phyloP scores from a whole-genome alignment of 257 asterid species.

The Solanum sparsipilum region DNA sequence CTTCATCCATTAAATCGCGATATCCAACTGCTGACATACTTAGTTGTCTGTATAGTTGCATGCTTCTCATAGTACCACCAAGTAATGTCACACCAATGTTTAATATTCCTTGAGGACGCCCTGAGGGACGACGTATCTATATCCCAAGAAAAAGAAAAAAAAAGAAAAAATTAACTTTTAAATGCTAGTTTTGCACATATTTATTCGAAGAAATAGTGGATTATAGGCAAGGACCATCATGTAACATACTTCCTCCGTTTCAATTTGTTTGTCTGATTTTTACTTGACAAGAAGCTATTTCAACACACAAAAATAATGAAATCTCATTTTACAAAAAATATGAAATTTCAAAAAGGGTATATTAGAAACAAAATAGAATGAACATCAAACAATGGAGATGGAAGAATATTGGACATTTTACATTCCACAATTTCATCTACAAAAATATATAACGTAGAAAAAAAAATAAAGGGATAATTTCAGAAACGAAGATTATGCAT shows the following conservation, averaged over 20 bases:
- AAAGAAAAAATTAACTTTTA: background rate
- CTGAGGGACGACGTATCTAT: slow-evolving; percentile 70
- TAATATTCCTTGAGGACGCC: slow-evolving; percentile 56
- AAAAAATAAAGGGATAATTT: background rate
- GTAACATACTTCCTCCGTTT: background rate
- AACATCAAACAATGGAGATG: background rate
- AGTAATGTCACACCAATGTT: slow-evolving; percentile 70
- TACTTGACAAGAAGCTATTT: background rate
- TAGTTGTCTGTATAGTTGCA: slow-evolving; percentile 48
- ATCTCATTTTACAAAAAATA: background rate
- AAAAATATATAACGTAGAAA: background rate
- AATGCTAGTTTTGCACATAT: background rate
- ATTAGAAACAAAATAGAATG: background rate
- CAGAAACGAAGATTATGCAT: background rate
- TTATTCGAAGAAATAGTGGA: background rate
- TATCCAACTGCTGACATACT: slow-evolving; percentile 8
- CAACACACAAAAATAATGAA: background rate
- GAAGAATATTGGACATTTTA: background rate
- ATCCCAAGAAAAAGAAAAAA: background rate
- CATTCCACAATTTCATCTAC: background rate
- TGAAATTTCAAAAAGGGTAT: background rate
- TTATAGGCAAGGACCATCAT: background rate
- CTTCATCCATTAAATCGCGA: slow-evolving; percentile 33
- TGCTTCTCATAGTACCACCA: slow-evolving; percentile 63
- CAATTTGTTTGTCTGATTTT: background rate